Evolutionary conservation across 305 asterid species (phyloP).

Genomic region (Fraxinus sp.): DNA sequence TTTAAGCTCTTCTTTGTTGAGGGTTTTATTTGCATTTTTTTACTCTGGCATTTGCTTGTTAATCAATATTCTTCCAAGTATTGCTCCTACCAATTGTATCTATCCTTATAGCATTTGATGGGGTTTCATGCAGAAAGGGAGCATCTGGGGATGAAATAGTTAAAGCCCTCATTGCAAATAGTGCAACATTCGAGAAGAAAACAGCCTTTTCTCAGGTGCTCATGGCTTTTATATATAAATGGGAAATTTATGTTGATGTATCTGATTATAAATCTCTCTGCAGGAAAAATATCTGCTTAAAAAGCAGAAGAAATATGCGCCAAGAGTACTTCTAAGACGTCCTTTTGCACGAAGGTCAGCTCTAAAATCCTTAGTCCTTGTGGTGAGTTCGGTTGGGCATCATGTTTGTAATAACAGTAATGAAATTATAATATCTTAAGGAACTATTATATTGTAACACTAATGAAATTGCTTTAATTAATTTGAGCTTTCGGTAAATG

Average conservation of each 20-base stretch:
- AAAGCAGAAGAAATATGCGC: slow-evolving; percentile 95
- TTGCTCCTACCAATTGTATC: background rate
- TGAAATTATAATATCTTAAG: background rate
- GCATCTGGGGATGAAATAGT: slow-evolving; percentile 76
- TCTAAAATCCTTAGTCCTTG: slow-evolving; percentile 11
- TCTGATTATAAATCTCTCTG: slow-evolving; percentile 28
- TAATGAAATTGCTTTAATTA: background rate
- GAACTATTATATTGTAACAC: background rate
- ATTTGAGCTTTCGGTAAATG: background rate
- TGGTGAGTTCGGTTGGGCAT: background rate
- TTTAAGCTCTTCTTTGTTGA: background rate
- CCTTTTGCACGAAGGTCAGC: slow-evolving; percentile 80
- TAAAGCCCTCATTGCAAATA: slow-evolving; percentile 84
- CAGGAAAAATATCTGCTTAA: slow-evolving; percentile 89
- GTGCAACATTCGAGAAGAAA: slow-evolving; percentile 88
- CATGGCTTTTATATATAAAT: background rate
- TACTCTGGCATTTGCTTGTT: background rate
- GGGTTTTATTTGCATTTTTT: background rate
- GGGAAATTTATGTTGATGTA: background rate
- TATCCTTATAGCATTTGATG: background rate
- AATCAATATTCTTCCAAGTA: background rate
- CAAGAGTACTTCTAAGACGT: slow-evolving; percentile 81
- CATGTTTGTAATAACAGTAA: background rate
- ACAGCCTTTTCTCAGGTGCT: slow-evolving; percentile 85
- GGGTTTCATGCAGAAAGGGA: slow-evolving; percentile 54